These are phyloP conservation scores for Microthlaspi erraticum DNA, from an alignment of 345 rosid genomes.

Conservation along the genomic window DNA sequence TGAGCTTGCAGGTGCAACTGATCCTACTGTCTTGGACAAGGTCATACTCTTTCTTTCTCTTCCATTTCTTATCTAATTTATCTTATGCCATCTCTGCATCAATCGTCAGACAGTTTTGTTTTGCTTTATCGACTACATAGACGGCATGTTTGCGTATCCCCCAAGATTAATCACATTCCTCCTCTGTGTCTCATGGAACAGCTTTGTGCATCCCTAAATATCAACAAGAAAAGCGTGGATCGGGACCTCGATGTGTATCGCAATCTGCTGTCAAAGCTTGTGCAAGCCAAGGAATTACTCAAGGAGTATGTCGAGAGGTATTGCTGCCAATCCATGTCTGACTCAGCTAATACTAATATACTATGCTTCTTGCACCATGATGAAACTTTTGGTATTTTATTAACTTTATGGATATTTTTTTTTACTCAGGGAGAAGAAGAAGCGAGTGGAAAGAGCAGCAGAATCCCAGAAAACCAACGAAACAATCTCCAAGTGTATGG, in stretches of 20 bases:
- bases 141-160: neutral
- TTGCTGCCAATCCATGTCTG: slow-evolving; percentile 12
- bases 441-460: slow-evolving; percentile 70
- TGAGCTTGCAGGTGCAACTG: slow-evolving; percentile 88
- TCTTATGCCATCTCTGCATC: neutral
- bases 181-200: slow-evolving; percentile 45
- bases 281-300: slow-evolving; percentile 95
- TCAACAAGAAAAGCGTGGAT: slow-evolving; percentile 88
- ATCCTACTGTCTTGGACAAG: slow-evolving; percentile 86
- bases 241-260: slow-evolving; percentile 98
- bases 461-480: slow-evolving; percentile 81
- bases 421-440: slow-evolving; percentile 86
- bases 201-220: slow-evolving; percentile 91
- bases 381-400: neutral
- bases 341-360: neutral
- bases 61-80: neutral
- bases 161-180: slow-evolving; percentile 8
- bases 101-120: neutral
- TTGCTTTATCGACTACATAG: slow-evolving; percentile 2
- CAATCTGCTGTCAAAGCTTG: slow-evolving; percentile 89
- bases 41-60: slow-evolving; percentile 42
- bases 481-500: slow-evolving; percentile 69
- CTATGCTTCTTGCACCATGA: neutral
- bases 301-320: slow-evolving; percentile 95
- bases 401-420: slow-evolving; percentile 14